These are phyloP conservation scores for Vanrija pseudolonga DNA, from an alignment of 1,284 basidiomycete species.

Conservation along the genomic window DNA sequence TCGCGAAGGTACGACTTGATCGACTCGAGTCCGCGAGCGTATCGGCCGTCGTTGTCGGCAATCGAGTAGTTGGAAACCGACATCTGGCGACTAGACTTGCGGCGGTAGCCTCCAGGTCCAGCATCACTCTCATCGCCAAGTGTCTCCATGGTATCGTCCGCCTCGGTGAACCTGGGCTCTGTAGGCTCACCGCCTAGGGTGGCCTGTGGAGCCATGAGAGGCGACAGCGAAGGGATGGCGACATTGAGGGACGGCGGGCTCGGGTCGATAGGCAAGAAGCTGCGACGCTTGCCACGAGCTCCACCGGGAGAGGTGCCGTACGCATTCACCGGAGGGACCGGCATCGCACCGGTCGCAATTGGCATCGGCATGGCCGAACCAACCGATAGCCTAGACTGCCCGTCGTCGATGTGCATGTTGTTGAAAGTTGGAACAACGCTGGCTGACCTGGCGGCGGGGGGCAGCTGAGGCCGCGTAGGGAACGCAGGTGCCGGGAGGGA, in stretches of 20 bases:
- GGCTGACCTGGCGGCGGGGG: constrained; percentile 17
- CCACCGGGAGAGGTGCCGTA: neutral
- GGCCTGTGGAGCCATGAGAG: constrained; percentile 53
- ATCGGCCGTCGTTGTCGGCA: constrained; percentile 27
- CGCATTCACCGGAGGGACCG: neutral
- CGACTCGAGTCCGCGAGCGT: constrained; percentile 63
- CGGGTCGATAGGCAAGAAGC: constrained; percentile 76
- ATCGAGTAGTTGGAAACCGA: constrained; percentile 16
- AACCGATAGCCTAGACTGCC: neutral
- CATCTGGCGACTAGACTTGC: constrained; percentile 13
- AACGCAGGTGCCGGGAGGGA: constrained; percentile 27
- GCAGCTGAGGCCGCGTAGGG: constrained; percentile 1
- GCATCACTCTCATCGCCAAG: constrained; percentile 13
- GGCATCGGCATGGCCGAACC: neutral
- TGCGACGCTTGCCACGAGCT: constrained; percentile 59
- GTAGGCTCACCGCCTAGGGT: constrained; percentile 10
- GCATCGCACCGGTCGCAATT: neutral
- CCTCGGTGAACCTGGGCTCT: neutral
- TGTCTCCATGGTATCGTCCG: constrained; percentile 17
- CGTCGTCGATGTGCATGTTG: neutral
- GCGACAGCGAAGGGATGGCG: constrained; percentile 58
- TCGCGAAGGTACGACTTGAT: constrained; percentile 94
- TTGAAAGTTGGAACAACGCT: constrained; percentile 26
- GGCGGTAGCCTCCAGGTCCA: constrained; percentile 9
- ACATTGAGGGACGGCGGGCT: constrained; percentile 50